These are phyloP conservation scores for Ophiostoma ulmi DNA, from an alignment of 2,329 filamentous ascomycete species.

Conservation along the genomic window DNA sequence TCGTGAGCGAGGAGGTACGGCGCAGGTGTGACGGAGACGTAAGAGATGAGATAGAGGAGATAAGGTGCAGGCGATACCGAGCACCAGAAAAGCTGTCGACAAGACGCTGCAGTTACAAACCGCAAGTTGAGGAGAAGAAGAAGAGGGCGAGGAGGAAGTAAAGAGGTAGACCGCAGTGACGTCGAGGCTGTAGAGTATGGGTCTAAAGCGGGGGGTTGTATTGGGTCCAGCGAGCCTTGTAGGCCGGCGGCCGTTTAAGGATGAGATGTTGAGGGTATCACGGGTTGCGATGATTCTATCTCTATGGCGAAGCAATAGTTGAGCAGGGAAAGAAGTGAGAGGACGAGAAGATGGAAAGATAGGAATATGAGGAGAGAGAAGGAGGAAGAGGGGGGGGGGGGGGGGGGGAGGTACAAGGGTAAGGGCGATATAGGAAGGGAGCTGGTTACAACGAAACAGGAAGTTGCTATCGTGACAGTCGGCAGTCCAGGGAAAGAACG, in stretches of 20 bases:
- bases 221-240: conserved; percentile 9
- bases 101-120: background rate
- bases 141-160: background rate
- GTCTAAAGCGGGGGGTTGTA: background rate
- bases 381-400: background rate
- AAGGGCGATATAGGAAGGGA: background rate
- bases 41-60: background rate
- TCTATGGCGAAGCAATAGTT: background rate
- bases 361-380: background rate
- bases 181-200: conserved; percentile 8
- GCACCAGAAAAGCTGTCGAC: too few species aligned
- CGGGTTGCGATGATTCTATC: background rate
- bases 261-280: background rate
- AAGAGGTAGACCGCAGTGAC: background rate
- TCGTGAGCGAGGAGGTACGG: background rate
- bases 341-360: background rate
- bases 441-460: background rate
- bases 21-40: background rate
- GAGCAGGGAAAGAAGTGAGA: background rate
- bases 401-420: background rate
- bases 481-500: conserved; percentile 6
- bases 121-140: background rate
- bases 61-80: background rate
- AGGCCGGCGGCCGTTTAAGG: background rate
- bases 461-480: conserved; percentile 11